Conservation (phyloP, 1,284 basidiomycete genomes). For the Trichosporon coremiiforme region DNA sequence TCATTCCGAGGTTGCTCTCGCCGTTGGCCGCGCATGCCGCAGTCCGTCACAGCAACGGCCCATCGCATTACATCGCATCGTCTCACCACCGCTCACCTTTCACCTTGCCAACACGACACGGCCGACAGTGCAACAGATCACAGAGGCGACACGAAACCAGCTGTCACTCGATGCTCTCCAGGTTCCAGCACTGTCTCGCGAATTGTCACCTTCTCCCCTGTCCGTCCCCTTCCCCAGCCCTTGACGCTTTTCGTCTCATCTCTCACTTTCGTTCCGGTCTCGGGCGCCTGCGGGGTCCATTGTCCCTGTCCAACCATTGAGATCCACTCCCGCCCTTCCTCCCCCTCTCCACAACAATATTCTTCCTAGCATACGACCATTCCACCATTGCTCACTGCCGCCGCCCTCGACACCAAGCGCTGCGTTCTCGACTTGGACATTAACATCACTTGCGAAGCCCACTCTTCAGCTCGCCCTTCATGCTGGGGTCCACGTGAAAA, state of each 20-base stretch:
- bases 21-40: not conserved
- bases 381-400: slow-evolving; percentile 11
- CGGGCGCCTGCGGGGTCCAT: slow-evolving; percentile 18
- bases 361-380: slow-evolving; percentile 1
- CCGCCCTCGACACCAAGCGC: not conserved
- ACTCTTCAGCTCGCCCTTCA: slow-evolving; percentile 16
- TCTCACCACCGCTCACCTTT: not conserved
- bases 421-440: not conserved
- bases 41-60: not conserved
- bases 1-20: not conserved
- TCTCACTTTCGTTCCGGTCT: slow-evolving; percentile 14
- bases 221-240: slow-evolving; percentile 2
- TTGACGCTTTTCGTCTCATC: slow-evolving; percentile 13
- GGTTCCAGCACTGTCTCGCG: slow-evolving; percentile 9
- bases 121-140: not conserved
- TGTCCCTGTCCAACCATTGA: slow-evolving; percentile 15
- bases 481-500: slow-evolving; percentile 13
- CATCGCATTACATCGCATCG: no score
- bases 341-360: slow-evolving; percentile 3
- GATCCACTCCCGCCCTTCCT: slow-evolving; percentile 14
- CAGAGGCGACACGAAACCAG: not conserved
- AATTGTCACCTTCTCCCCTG: no score
- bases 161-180: no score
- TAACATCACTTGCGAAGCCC: slow-evolving; percentile 14
- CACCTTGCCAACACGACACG: not conserved